Conservation (phyloP, 78 protist species). For the Dictyostelium firmibasis region DNA sequence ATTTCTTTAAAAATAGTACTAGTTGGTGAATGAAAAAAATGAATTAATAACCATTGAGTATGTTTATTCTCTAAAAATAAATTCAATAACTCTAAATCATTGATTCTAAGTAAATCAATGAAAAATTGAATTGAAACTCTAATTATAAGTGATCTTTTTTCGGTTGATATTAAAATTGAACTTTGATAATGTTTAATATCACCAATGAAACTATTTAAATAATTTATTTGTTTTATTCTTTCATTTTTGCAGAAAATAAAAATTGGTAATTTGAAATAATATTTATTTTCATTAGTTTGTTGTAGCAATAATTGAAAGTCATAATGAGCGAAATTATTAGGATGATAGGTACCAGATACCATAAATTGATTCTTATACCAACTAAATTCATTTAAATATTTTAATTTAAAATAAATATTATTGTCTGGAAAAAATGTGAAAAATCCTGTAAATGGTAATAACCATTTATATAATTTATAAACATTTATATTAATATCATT, state of each 20-base stretch:
- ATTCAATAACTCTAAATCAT: background rate
- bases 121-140: background rate
- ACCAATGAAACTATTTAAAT: background rate
- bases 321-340: background rate
- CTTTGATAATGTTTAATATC: background rate
- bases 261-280: background rate
- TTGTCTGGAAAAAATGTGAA: background rate
- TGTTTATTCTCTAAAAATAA: background rate
- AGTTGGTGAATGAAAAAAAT: background rate
- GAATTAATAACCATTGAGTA: background rate
- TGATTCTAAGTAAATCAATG: background rate
- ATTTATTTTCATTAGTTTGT: background rate
- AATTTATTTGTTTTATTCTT: background rate
- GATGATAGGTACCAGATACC: background rate
- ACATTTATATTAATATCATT: background rate
- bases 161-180: background rate
- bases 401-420: background rate
- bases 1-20: background rate
- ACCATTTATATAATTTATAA: background rate
- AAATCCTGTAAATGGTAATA: slow-evolving; percentile 4
- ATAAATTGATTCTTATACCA: background rate
- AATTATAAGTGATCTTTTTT: background rate
- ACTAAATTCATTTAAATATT: background rate
- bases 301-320: background rate
- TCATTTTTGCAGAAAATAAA: background rate